A percentile compares a stretch with the other conserved stretches of the same genome.
phyloP scores from a whole-genome alignment of 768 basidiomycete species.

The Suillus placidus region DNA sequence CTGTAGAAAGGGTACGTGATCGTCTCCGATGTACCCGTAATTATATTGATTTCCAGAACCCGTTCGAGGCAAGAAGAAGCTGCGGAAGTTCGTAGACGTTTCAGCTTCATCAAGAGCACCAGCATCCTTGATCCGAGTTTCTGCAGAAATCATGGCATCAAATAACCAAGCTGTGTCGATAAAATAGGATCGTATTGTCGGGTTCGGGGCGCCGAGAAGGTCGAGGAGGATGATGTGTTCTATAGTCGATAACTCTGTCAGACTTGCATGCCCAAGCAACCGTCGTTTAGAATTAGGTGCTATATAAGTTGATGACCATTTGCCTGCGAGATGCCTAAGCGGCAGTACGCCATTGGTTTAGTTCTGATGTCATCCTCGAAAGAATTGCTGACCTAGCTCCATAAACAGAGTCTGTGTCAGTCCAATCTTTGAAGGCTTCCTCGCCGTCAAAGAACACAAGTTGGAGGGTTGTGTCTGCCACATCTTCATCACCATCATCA shows the following conservation, averaged over 20 bases:
- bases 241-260: conserved; percentile 73
- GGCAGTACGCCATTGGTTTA: conserved; percentile 1
- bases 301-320: conserved; percentile 76
- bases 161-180: conserved; percentile 93
- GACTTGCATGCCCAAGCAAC: conserved; percentile 50
- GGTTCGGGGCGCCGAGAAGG: conserved; percentile 78
- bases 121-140: conserved; percentile 65
- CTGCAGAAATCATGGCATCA: conserved; percentile 72
- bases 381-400: conserved; percentile 74
- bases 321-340: conserved; percentile 81
- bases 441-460: conserved; percentile 97
- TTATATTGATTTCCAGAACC: conserved; percentile 36
- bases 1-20: conserved; percentile 88
- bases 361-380: conserved; percentile 4
- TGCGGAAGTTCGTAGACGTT: conserved; percentile 47
- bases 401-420: conserved; percentile 86
- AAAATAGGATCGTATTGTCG: conserved; percentile 80
- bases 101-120: conserved; percentile 60
- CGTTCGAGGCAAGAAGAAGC: conserved; percentile 67
- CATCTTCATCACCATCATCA: conserved; percentile 50
- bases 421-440: conserved; percentile 93
- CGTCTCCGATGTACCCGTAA: conserved; percentile 78
- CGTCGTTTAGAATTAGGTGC: conserved; percentile 62
- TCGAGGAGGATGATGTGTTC: conserved; percentile 94
- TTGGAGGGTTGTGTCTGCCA: conserved; percentile 84